These are phyloP conservation scores for Trametes coccinea DNA, from an alignment of 768 basidiomycete genomes.

Conservation along the genomic window DNA sequence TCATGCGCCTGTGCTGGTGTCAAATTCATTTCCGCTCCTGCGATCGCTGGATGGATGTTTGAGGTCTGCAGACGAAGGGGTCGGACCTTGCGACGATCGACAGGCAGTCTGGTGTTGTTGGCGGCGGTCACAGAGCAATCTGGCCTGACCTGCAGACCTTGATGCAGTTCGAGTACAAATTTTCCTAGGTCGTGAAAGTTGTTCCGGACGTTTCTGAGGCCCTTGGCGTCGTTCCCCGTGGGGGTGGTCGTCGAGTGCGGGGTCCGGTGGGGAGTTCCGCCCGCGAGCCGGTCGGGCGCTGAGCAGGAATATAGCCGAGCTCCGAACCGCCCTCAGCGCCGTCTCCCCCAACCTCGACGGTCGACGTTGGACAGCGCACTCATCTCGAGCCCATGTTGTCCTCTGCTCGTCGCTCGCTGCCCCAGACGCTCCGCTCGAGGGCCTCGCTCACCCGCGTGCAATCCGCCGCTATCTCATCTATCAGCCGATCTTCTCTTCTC, in stretches of 20 bases:
- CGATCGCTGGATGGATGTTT: background rate
- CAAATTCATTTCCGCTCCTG: conserved; percentile 11
- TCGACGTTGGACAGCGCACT: conserved; percentile 9
- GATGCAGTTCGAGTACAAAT: background rate
- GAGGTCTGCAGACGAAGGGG: too few species aligned
- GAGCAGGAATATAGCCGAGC: conserved; percentile 12
- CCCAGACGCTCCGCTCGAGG: conserved; percentile 27
- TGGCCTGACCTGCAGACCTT: conserved; percentile 10
- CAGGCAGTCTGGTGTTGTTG: background rate
- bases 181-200: background rate
- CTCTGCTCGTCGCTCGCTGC: conserved; percentile 29
- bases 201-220: background rate
- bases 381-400: conserved; percentile 23
- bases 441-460: conserved; percentile 21
- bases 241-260: conserved; percentile 10
- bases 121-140: background rate
- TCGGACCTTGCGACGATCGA: conserved; percentile 2
- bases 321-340: conserved; percentile 1
- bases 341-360: background rate
- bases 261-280: conserved; percentile 13
- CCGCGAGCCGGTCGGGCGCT: conserved; percentile 10
- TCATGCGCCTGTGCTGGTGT: conserved; percentile 29
- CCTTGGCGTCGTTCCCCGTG: conserved; percentile 18
- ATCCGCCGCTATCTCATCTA: conserved; percentile 22
- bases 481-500: conserved; percentile 18